Base-by-base conservation (phyloP, 202 grass and related monocot genomes). In the Tripidium arundinaceum region DNA sequence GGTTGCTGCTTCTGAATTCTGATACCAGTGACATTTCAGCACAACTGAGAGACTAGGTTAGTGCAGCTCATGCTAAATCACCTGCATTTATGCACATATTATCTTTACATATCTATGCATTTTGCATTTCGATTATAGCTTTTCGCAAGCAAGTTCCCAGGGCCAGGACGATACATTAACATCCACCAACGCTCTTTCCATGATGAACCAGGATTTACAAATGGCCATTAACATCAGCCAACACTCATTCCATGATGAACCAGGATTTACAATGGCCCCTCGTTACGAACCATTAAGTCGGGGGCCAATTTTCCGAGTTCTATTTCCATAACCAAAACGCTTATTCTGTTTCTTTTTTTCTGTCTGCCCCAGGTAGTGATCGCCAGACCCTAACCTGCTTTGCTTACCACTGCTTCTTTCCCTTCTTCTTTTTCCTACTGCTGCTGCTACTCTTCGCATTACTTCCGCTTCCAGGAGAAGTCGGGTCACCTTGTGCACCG, bases 381-480 rank as follows among this genome's bases (percentile, higher is more conserved):
- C 1, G 0, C 27, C 19, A 61, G 24, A 38, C 12, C 13, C 38
- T 21, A 19, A 79, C 33, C 49, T 59, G 68, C 81, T 61, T 70
- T 29, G 49, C 75, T 47, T 91, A 97, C 94, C 94, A 91, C 65
- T 86, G 94, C 45, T 90, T 93, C 89, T 93, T 93, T 68, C 91
- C 89, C 50, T 91, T 93, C 28, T 27, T 97, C 77, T 89, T 97
- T 77, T 93, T 97, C 89, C 60, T 92, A 29, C 39, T 79, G 36
- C 86, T 89, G 13, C 65, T 27, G 49, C 64, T 50, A 52, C 45
- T 63, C 84, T 91, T 91, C 5, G 68, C 84, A 45, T 73, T 76
- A 77, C 67, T 81, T 64, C 84, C 84, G 7, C 71, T 89, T 34
- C 86, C 85, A 15, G 90, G 68, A 47, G 88, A 76, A 40, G 91